Percentiles rank a stretch among this genome's conserved stretches.
phyloP scores from a whole-genome alignment of 768 basidiomycete species.

The Antrodiella citrinella region DNA sequence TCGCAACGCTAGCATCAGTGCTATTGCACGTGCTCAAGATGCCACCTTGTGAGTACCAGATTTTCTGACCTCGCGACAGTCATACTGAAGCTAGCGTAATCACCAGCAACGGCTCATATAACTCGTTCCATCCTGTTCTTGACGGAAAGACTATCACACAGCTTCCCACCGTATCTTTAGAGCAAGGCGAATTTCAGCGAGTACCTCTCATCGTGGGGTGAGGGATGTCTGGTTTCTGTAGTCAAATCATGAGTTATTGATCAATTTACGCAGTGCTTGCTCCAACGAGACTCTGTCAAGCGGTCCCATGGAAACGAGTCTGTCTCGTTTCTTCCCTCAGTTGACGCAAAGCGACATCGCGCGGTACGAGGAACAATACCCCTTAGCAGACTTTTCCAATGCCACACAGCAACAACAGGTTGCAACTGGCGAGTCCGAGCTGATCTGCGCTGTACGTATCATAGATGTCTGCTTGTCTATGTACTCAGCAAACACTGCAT shows the following conservation, averaged over 20 bases:
- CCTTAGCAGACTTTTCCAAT: conserved; percentile 34
- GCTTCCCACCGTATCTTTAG: conserved; percentile 40
- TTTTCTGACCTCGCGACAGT: neutral
- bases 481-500: too few species aligned
- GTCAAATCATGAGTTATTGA: too few species aligned
- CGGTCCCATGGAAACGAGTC: conserved; percentile 28
- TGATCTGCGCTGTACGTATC: conserved; percentile 45
- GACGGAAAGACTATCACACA: conserved; percentile 45
- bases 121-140: conserved; percentile 43
- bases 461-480: too few species aligned
- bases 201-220: conserved; percentile 57
- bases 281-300: conserved; percentile 51
- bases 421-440: conserved; percentile 39
- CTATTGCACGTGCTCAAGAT: conserved; percentile 49
- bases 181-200: conserved; percentile 35
- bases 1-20: conserved; percentile 40
- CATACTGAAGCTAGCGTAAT: neutral
- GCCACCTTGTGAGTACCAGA: conserved; percentile 35
- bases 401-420: conserved; percentile 34
- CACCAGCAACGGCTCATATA: conserved; percentile 34
- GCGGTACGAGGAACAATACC: conserved; percentile 35
- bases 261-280: conserved; percentile 34
- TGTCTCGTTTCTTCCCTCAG: conserved; percentile 37
- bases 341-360: conserved; percentile 31
- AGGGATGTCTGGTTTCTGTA: conserved; percentile 15